phyloP scores from a whole-genome alignment of 495 filamentous ascomycete species.

The Neurospora tetraspora region DNA sequence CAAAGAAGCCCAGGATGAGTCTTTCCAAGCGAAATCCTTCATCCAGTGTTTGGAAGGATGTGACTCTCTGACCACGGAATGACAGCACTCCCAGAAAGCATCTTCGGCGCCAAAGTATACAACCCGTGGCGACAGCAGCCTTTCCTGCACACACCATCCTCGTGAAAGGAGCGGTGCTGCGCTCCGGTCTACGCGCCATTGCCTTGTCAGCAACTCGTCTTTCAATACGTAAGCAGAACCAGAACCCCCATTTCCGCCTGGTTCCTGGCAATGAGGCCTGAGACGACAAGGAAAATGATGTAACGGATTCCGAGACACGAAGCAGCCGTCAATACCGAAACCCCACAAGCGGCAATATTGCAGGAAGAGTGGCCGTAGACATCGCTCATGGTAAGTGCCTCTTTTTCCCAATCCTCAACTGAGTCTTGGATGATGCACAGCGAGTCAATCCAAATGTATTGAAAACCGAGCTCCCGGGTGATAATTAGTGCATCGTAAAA shows the following conservation, averaged over 20 bases:
- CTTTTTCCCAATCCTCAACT: background rate
- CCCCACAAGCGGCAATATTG: background rate
- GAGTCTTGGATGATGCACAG: background rate
- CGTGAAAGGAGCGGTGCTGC: background rate
- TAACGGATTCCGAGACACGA: background rate
- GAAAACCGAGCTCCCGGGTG: background rate
- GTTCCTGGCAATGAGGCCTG: background rate
- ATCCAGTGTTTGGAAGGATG: background rate
- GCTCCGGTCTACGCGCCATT: rapidly evolving
- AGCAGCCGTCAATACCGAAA: background rate
- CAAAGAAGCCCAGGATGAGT: background rate
- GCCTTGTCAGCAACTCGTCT: background rate
- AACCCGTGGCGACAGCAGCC: background rate
- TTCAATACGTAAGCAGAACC: background rate
- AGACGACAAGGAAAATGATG: background rate
- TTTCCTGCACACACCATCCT: background rate
- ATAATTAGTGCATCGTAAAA: background rate
- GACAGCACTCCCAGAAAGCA: background rate
- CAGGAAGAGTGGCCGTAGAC: background rate
- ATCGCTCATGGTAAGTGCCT: background rate
- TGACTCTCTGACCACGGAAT: background rate
- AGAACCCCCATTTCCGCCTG: background rate
- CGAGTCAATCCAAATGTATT: background rate
- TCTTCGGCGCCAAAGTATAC: background rate
- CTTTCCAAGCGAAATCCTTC: background rate